Percentiles rank a stretch among this genome's conserved stretches.
These are phyloP conservation scores for Eutrema yunnanense DNA, from an alignment of 345 rosid species.

Conservation along the genomic window DNA sequence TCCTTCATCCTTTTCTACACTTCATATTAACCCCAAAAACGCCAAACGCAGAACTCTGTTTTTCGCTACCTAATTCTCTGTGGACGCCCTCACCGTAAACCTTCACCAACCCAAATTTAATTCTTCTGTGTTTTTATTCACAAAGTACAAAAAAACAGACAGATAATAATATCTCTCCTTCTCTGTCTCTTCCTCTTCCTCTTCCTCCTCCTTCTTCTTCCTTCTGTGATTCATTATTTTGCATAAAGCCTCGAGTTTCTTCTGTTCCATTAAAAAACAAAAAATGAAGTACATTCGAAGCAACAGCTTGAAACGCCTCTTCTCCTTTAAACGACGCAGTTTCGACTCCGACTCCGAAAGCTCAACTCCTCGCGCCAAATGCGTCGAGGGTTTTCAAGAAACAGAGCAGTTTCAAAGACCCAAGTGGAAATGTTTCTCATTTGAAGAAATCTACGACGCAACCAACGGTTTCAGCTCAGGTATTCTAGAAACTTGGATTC, in stretches of 20 bases:
- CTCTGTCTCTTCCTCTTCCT: conserved; percentile 11
- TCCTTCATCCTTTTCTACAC: conserved; percentile 4
- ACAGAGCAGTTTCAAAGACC: conserved; percentile 45
- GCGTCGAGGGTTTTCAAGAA: conserved; percentile 28
- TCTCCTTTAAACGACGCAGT: conserved; percentile 59
- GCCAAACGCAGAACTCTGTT: conserved; percentile 20
- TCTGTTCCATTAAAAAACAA: not conserved
- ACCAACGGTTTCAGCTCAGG: conserved; percentile 69
- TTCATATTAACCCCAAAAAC: conserved; percentile 7
- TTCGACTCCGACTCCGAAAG: conserved; percentile 40
- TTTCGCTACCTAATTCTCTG: conserved; percentile 14
- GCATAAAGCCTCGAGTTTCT: conserved; percentile 18
- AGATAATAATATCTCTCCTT: conserved; percentile 20
- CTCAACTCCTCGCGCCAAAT: conserved; percentile 24
- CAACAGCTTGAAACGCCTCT: conserved; percentile 77
- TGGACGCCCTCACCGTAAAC: conserved; percentile 23
- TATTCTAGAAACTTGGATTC: not conserved
- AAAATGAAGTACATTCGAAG: conserved; percentile 75
- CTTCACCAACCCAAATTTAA: conserved; percentile 29
- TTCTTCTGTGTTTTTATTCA: conserved; percentile 26
- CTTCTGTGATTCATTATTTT: not conserved
- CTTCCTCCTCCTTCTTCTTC: not conserved
- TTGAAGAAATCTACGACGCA: conserved; percentile 69
- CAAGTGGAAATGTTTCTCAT: conserved; percentile 92
- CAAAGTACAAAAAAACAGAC: conserved; percentile 31